phyloP scores from a whole-genome alignment of 1,284 basidiomycete genomes.

The Ustilago shanxiensis region DNA sequence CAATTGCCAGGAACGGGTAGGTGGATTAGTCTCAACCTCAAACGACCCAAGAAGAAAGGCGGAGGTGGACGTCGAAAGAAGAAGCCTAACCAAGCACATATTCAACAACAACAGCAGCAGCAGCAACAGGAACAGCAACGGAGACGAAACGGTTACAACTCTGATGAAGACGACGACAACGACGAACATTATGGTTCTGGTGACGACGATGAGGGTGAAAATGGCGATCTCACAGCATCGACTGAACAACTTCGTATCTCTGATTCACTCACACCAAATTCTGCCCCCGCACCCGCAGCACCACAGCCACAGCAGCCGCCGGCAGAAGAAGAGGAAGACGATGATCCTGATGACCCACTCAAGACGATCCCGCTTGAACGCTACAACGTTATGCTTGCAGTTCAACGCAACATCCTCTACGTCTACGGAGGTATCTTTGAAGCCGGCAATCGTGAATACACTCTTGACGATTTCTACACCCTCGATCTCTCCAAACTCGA shows the following conservation, averaged over 20 bases:
- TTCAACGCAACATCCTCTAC: constrained; percentile 80
- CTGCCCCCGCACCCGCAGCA: not conserved
- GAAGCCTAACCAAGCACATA: constrained; percentile 69
- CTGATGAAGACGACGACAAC: constrained; percentile 40
- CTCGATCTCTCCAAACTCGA: constrained; percentile 68
- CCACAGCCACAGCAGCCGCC: constrained; percentile 1
- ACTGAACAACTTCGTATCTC: constrained; percentile 31
- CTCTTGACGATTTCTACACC: constrained; percentile 69
- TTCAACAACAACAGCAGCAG: constrained; percentile 23
- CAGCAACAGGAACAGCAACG: constrained; percentile 27
- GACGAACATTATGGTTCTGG: constrained; percentile 30
- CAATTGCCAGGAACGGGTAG: constrained; percentile 81
- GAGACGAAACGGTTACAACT: constrained; percentile 39
- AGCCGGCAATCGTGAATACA: constrained; percentile 66
- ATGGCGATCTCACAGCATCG: constrained; percentile 24
- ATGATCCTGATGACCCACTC: constrained; percentile 80
- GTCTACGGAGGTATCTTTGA: constrained; percentile 69
- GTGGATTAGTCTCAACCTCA: constrained; percentile 83
- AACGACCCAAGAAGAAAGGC: constrained; percentile 74
- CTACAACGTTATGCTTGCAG: constrained; percentile 93
- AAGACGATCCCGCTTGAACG: constrained; percentile 80
- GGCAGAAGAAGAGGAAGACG: constrained; percentile 67
- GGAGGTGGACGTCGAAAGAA: constrained; percentile 73
- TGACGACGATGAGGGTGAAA: constrained; percentile 34
- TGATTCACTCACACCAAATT: constrained; percentile 15